Conservation (phyloP, 257 asterid species). For the Solanum rostratum region DNA sequence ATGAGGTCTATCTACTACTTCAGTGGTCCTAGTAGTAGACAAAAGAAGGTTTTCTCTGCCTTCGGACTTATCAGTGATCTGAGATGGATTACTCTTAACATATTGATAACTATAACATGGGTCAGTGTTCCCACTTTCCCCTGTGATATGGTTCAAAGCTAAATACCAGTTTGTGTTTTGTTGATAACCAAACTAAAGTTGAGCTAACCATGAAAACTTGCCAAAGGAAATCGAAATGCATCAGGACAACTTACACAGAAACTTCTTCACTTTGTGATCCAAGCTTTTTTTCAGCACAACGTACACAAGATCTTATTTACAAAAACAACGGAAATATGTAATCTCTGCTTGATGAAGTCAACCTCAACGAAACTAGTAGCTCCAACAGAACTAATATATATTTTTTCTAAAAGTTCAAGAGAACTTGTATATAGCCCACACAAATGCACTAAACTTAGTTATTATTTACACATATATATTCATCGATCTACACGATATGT, state of each 20-base stretch:
- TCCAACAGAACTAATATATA: neutral
- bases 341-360: neutral
- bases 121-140: conserved; percentile 7
- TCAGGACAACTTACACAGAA: neutral
- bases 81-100: neutral
- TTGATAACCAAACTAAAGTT: neutral
- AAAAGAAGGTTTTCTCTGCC: neutral
- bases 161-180: neutral
- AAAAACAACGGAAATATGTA: neutral
- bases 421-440: neutral
- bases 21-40: neutral
- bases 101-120: conserved; percentile 5
- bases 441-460: neutral
- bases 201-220: neutral
- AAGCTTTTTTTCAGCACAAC: neutral
- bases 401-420: neutral
- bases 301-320: neutral
- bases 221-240: neutral
- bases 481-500: neutral
- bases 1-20: conserved; percentile 1
- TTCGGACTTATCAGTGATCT: neutral
- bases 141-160: neutral
- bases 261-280: neutral
- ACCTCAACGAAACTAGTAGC: neutral
- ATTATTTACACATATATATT: neutral